Base-by-base conservation (phyloP, 768 basidiomycete genomes). In the Podaxis sp. region DNA sequence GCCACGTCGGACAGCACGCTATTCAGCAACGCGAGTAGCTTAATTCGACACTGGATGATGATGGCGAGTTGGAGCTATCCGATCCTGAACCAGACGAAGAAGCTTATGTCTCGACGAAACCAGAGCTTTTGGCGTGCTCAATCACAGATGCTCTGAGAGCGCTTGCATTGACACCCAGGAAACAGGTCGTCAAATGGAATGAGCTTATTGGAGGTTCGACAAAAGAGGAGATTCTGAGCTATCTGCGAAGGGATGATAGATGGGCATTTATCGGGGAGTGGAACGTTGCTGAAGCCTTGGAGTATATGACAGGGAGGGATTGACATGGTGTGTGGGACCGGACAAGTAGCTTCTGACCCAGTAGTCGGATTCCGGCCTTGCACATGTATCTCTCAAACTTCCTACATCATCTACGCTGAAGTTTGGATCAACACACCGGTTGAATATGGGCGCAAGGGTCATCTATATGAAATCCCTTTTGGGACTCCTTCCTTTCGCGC, bases 241-340 rank as follows among this genome's bases (percentile, higher is more conserved):
- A 74, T 62, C 67, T 92, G 66, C 77, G 74, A 61, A 75, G 72
- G 55, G 90, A 92, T 65, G 86, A 80, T 67, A 78, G 85, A 30
- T 92, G 90, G 90, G 79, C 76, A 64, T 79, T 79, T 67, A 73
- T 92, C 7, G 87, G 87, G 0, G 76, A 30, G 54, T 90, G 88
- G 86, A 79, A 77, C 63, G 79, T 92, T 0, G 78, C 84, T 58
- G 89, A 88, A 56, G 84, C 87, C 1, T 65, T 92, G 67, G 74
- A 79, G 57, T 68, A 30, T 30, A 30, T 30, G 28, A 30, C 63
- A 68, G 65, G 28, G 77, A 78, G 59, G 73, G 72, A 17, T 73
- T 71, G 64, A 75, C 72, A 2, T 79, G 78, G 77, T 63, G 67
- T 51, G 63, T 76, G 48, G 76, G 71, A n/a, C 67, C 68, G 33